Base-by-base conservation (phyloP, 306 rosid genomes). In the Gastrolobium bilobum region DNA sequence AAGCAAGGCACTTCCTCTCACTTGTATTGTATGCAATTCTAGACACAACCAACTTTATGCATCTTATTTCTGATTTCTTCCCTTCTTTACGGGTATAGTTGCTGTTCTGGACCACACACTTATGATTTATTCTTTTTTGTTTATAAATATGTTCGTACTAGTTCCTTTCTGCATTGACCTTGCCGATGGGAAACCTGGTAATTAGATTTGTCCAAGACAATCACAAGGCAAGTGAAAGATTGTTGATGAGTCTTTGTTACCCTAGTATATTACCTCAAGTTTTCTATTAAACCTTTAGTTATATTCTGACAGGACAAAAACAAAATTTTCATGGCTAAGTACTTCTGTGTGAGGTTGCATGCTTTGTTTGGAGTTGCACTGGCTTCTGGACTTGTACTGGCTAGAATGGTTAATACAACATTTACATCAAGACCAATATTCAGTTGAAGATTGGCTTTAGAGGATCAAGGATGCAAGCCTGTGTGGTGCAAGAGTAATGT, bases 261-360 rank as follows among this genome's bases (percentile, higher is more conserved):
- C 15, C 0, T 75, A 29, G 10, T 75, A 34, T 46, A 38, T 46
- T 75, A 64, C 57, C 7, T 35, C 0, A 15, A 40, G 2, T 37
- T 44, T 73, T 52, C 26, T 71, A 11, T 14, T 51, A 31, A 78
- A 59, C 71, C 31, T 68, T 4, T 35, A 37, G 48, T 7, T 44
- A 48, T 60, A 3, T 59, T 67, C 54, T 37, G 71, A 10, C 93
- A 92, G 98, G 97, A 92, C 85, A 90, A 89, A 35, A 85, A 78
- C 46, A 90, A 94, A 83, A 94, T 94, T 71, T 94, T 94, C 93
- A 92, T 90, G 97, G 98, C 97, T 4, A 94, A 94, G 85, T 92
- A 94, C 83, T 94, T 81, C 71, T 92, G 97, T 71, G 97, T 94
- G 86, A 85, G 97, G 84, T 67, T 94, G 79, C 98, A 92, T 80